Evolutionary conservation across 345 rosid genomes (phyloP).

Genomic region (Kernera saxatilis): DNA sequence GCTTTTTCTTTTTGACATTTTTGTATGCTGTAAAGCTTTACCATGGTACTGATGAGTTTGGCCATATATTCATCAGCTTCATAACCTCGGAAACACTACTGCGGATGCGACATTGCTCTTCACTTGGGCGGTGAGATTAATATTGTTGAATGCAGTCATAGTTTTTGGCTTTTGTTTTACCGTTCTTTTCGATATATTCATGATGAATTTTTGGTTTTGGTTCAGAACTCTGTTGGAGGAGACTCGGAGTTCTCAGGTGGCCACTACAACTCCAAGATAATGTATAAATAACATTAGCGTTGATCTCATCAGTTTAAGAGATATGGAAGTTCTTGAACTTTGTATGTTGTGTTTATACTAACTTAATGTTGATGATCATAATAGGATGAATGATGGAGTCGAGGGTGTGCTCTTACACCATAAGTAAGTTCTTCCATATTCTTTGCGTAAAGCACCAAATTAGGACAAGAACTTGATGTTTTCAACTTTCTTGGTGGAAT

Average conservation of each 20-base stretch:
- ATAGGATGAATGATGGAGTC: constrained; percentile 73
- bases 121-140: constrained; percentile 97
- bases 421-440: constrained; percentile 43
- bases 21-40: neutral
- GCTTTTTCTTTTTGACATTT: neutral
- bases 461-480: neutral
- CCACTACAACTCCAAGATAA: constrained; percentile 66
- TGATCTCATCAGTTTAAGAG: neutral
- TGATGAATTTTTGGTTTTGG: neutral
- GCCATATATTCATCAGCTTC: constrained; percentile 42
- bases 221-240: constrained; percentile 94
- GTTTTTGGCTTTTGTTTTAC: neutral
- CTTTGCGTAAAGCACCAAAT: neutral
- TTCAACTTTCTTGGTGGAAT: neutral
- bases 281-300: no score
- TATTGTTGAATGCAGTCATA: neutral
- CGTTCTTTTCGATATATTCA: neutral
- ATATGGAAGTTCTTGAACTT: neutral
- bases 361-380: neutral
- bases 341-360: neutral
- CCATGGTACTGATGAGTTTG: constrained; percentile 22
- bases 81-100: constrained; percentile 58
- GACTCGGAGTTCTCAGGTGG: constrained; percentile 74
- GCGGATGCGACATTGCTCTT: constrained; percentile 82
- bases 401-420: constrained; percentile 69